Evolutionary conservation across 2,329 filamentous ascomycete genomes (phyloP).

Genomic region (Emergomyces africanus): DNA sequence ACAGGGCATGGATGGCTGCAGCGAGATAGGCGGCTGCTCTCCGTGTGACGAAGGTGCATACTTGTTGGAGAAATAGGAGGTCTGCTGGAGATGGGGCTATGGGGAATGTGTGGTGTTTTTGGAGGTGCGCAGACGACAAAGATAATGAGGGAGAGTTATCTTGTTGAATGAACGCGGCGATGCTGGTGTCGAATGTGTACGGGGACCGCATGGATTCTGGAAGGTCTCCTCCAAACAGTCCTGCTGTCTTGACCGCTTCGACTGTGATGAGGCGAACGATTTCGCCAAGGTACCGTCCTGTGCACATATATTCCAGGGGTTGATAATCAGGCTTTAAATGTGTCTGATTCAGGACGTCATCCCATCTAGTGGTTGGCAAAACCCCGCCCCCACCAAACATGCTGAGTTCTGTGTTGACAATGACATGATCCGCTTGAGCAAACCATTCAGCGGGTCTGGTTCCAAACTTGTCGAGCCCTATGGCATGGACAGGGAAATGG

Average conservation of each 20-base stretch:
- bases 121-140: conserved; percentile 34
- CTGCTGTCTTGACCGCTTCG: conserved; percentile 44
- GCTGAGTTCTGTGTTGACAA: conserved; percentile 54
- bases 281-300: conserved; percentile 51
- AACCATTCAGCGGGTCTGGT: conserved; percentile 42
- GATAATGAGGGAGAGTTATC: conserved; percentile 28
- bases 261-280: conserved; percentile 48
- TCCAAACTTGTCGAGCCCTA: conserved; percentile 45
- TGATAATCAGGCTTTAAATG: conserved; percentile 51
- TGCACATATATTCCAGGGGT: conserved; percentile 52
- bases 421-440: conserved; percentile 44
- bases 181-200: conserved; percentile 48
- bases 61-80: conserved; percentile 41
- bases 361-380: conserved; percentile 48
- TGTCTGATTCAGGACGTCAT: conserved; percentile 44
- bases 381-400: conserved; percentile 49
- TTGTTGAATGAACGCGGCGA: conserved; percentile 44
- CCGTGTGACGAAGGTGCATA: conserved; percentile 42
- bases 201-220: conserved; percentile 43
- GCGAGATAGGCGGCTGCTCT: conserved; percentile 52
- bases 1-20: conserved; percentile 49
- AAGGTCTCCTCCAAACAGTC: conserved; percentile 44
- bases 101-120: conserved; percentile 39
- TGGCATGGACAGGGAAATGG: conserved; percentile 43
- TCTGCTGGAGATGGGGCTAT: conserved; percentile 36